These are phyloP conservation scores for Serendipita sp. DNA, from an alignment of 768 basidiomycete species.

Conservation along the genomic window DNA sequence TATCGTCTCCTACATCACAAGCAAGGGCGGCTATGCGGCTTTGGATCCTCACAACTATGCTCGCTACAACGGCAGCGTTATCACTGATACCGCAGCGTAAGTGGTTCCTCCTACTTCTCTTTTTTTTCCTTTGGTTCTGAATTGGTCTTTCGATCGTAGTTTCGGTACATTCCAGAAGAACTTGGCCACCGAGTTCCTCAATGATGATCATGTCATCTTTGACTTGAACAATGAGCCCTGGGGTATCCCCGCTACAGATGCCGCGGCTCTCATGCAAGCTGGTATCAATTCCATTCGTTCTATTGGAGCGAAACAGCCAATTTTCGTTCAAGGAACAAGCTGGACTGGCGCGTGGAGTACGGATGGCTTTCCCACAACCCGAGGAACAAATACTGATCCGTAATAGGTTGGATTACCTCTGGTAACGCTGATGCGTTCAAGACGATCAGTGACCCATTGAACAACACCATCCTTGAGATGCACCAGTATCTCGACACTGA, in stretches of 20 bases:
- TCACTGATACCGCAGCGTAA: slow-evolving; percentile 32
- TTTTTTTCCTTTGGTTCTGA: slow-evolving; percentile 14
- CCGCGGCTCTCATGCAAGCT: slow-evolving; percentile 42
- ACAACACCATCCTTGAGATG: slow-evolving; percentile 29
- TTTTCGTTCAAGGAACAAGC: slow-evolving; percentile 25
- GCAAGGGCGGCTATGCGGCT: slow-evolving; percentile 38
- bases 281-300: slow-evolving; percentile 48
- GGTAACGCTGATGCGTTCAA: slow-evolving; percentile 38
- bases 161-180: slow-evolving; percentile 44
- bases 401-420: slow-evolving; percentile 34
- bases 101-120: background rate
- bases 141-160: slow-evolving; percentile 38
- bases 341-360: slow-evolving; percentile 46
- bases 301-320: slow-evolving; percentile 37
- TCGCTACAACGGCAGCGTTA: slow-evolving; percentile 37
- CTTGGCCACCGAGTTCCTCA: slow-evolving; percentile 36
- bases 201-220: slow-evolving; percentile 34
- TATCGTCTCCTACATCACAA: slow-evolving; percentile 42
- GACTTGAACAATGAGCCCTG: slow-evolving; percentile 51
- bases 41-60: slow-evolving; percentile 44
- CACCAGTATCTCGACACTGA: slow-evolving; percentile 57
- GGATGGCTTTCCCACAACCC: slow-evolving; percentile 7
- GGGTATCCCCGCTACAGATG: slow-evolving; percentile 33
- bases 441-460: slow-evolving; percentile 31
- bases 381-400: background rate